Evolutionary conservation across 495 filamentous ascomycete genomes (phyloP).

Genomic region (Halenospora varia): DNA sequence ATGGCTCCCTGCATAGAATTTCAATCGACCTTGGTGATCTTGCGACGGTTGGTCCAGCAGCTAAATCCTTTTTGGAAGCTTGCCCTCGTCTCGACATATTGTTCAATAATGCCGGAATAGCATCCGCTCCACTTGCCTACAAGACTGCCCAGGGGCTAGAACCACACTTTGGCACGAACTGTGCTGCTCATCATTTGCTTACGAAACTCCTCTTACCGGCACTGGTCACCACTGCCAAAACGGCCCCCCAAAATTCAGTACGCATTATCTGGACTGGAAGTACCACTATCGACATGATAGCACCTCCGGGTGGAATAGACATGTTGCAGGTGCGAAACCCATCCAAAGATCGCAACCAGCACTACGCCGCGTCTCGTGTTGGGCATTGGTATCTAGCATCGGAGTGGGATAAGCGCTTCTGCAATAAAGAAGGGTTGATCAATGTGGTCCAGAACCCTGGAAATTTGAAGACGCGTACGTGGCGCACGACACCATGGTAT

Average conservation of each 20-base stretch:
- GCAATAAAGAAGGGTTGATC: background rate
- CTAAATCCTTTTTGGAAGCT: background rate
- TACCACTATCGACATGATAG: background rate
- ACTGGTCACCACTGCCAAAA: slow-evolving; percentile 14
- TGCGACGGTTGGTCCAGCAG: background rate
- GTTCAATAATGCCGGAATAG: background rate
- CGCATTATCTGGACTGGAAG: slow-evolving; percentile 36
- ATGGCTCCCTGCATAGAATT: background rate
- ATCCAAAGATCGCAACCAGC: background rate
- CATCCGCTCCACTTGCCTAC: background rate
- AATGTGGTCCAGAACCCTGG: background rate
- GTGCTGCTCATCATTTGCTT: slow-evolving; percentile 33
- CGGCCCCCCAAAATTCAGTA: slow-evolving; percentile 17
- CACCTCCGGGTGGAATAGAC: background rate
- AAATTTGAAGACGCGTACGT: background rate
- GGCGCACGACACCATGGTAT: background rate
- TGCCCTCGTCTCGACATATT: background rate
- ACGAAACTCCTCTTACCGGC: slow-evolving; percentile 35
- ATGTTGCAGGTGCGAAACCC: background rate
- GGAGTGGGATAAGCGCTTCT: background rate
- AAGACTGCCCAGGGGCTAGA: slow-evolving; percentile 33
- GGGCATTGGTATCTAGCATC: background rate
- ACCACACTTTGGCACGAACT: slow-evolving; percentile 34
- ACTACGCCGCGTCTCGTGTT: background rate
- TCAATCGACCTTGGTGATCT: background rate